Percentiles rank a stretch among this genome's conserved stretches.
Conservation (phyloP, 208 protist genomes). For the Leishmania major region DNA sequence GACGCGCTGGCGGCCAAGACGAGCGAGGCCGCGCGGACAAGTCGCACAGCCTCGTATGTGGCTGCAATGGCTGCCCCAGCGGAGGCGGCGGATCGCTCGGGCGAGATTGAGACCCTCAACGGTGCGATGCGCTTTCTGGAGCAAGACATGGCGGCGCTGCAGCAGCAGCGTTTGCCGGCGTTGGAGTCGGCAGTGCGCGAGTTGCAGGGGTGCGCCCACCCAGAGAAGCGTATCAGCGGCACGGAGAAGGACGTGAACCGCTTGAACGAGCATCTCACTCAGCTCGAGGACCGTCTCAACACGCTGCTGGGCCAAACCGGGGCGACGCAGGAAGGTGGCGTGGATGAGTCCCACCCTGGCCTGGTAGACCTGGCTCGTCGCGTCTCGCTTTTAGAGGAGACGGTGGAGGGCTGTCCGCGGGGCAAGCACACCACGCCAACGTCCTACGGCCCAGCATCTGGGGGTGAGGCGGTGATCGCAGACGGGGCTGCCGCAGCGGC, state of each 20-base stretch:
- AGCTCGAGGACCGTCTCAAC: slow-evolving; percentile 58
- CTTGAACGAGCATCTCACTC: slow-evolving; percentile 41
- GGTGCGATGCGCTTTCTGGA: slow-evolving; percentile 35
- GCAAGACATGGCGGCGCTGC: slow-evolving; percentile 37
- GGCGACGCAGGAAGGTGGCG: slow-evolving; percentile 1
- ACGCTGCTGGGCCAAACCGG: slow-evolving; percentile 31
- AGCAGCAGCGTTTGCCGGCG: slow-evolving; percentile 31
- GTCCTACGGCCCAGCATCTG: background rate
- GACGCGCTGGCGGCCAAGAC: slow-evolving; percentile 55
- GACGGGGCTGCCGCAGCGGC: slow-evolving; percentile 6
- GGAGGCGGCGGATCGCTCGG: background rate
- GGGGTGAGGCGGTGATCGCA: slow-evolving; percentile 18
- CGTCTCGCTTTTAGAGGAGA: slow-evolving; percentile 50
- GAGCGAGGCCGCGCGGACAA: slow-evolving; percentile 27
- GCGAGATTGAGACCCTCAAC: slow-evolving; percentile 24
- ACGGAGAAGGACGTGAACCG: slow-evolving; percentile 36
- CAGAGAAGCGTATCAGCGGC: slow-evolving; percentile 11
- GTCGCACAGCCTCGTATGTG: slow-evolving; percentile 19
- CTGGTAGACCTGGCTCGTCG: slow-evolving; percentile 52
- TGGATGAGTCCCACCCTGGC: slow-evolving; percentile 18
- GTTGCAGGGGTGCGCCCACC: slow-evolving; percentile 8
- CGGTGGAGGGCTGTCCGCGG: slow-evolving; percentile 39
- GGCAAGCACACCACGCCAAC: background rate
- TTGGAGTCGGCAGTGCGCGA: slow-evolving; percentile 31
- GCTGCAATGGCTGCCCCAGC: background rate